Base-by-base conservation (phyloP, 352 stramenopile species). In the Thalassiosira livingstoniorum region DNA sequence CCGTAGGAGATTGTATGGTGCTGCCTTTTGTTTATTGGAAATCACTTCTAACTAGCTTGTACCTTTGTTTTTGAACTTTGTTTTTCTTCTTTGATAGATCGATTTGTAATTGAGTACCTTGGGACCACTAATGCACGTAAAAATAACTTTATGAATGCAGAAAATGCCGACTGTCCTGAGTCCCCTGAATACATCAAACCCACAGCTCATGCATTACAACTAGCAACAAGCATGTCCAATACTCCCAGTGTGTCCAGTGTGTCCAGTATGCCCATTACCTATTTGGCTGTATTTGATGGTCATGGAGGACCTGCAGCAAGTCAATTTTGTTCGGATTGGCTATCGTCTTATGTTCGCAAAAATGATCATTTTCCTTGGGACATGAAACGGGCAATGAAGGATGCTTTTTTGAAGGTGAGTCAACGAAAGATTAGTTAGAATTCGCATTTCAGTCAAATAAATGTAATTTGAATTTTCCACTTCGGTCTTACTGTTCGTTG, bases 241-340 rank as follows among this genome's bases (percentile, higher is more conserved):
- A 85, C 64, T 89, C 68, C 84, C 70, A 74, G n/a, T n/a, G n/a
- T n/a, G n/a, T n/a, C n/a, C n/a, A n/a, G n/a, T n/a, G n/a, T n/a
- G n/a, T n/a, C n/a, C n/a, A n/a, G n/a, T n/a, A n/a, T n/a, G 43
- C 81, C 39, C 64, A 81, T 80, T 27, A 75, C 66, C 70, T 92
- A 58, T 81, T 79, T 90, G 54, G 90, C 34, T 80, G 86, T 58
- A 11, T 95, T 92, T 85, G 91, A 95, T 80, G 91, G 91, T 1
- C 91, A 95, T 67, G 91, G 89, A 53, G 91, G 91, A 53, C 79
- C 90, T 31, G 87, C 91, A 39, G 86, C 85, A 3, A 90, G 76
- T 61, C 91, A 95, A 60, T 95, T 91, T 80, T 95, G 91, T 43
- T 87, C 85, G 0, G 91, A 95, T 79, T 94, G 90, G 90, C 51